Percentiles rank a stretch among this genome's conserved stretches.
Conservation (phyloP, 140 eudicot genomes). For the Flaveria floridana region DNA sequence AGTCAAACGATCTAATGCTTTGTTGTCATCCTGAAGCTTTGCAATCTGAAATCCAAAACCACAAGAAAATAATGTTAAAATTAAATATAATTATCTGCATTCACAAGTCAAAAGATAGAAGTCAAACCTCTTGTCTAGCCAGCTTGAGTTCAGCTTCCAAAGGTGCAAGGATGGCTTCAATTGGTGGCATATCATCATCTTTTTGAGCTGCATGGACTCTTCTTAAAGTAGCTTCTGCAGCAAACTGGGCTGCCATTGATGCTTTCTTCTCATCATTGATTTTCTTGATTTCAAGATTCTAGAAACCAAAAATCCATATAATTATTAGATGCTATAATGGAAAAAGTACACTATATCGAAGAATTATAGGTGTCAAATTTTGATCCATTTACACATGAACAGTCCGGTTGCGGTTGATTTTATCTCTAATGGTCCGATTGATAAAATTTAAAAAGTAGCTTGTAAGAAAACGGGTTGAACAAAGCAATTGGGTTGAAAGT, state of each 20-base stretch:
- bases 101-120: constrained; percentile 12
- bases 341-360: not conserved
- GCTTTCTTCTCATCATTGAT: constrained; percentile 77
- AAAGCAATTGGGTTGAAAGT: not conserved
- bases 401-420: not conserved
- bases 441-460: not conserved
- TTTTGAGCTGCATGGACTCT: constrained; percentile 73
- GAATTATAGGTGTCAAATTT: not conserved
- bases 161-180: constrained; percentile 97
- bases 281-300: constrained; percentile 62
- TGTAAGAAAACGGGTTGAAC: not conserved
- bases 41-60: constrained; percentile 59
- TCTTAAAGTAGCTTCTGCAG: constrained; percentile 74
- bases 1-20: constrained; percentile 89
- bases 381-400: not conserved
- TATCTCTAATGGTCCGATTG: not conserved
- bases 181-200: constrained; percentile 84
- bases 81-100: not conserved
- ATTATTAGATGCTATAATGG: not conserved
- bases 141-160: constrained; percentile 96
- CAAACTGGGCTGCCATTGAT: constrained; percentile 83
- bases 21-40: constrained; percentile 91
- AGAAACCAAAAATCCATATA: constrained; percentile 26
- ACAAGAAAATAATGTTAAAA: constrained; percentile 11
- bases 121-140: constrained; percentile 86